A percentile compares a stretch with the other conserved stretches of the same genome.
phyloP scores from a whole-genome alignment of 2,329 filamentous ascomycete species.

The Rutstroemia sp. region DNA sequence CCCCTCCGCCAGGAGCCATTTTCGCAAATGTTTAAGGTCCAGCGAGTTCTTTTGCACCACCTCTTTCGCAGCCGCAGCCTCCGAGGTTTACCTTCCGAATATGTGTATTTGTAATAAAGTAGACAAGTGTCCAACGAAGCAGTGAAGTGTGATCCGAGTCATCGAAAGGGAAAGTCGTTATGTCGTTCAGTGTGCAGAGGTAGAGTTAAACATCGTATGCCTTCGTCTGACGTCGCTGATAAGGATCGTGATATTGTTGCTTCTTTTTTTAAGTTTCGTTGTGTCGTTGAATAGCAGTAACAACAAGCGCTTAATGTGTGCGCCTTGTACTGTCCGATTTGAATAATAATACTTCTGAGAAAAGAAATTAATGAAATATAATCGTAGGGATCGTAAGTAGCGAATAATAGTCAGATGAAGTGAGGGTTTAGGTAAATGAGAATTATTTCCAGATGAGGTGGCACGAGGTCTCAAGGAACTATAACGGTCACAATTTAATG shows the following conservation, averaged over 20 bases:
- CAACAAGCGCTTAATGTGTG: background rate
- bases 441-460: slow-evolving; percentile 1
- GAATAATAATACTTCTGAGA: too few species aligned
- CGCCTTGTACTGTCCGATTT: too few species aligned
- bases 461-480: slow-evolving; percentile 3
- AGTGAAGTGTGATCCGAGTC: background rate
- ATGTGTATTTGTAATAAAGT: background rate
- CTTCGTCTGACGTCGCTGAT: slow-evolving; percentile 6
- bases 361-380: too few species aligned
- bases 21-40: slow-evolving; percentile 16
- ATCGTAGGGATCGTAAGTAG: too few species aligned
- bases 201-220: slow-evolving; percentile 4
- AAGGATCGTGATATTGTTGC: background rate
- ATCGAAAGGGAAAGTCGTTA: slow-evolving; percentile 6
- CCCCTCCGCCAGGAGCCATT: slow-evolving; percentile 48
- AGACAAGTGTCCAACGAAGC: slow-evolving; percentile 2
- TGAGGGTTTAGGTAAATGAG: background rate
- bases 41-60: background rate
- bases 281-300: background rate
- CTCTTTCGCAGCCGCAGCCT: slow-evolving; percentile 1
- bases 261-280: background rate
- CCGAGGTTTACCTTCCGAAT: slow-evolving; percentile 6
- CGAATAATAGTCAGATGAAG: too few species aligned
- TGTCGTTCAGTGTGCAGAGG: slow-evolving; percentile 4
- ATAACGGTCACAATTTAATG: background rate